Base-by-base conservation (phyloP, 2,329 filamentous ascomycete genomes). In the Alternaria sp. region DNA sequence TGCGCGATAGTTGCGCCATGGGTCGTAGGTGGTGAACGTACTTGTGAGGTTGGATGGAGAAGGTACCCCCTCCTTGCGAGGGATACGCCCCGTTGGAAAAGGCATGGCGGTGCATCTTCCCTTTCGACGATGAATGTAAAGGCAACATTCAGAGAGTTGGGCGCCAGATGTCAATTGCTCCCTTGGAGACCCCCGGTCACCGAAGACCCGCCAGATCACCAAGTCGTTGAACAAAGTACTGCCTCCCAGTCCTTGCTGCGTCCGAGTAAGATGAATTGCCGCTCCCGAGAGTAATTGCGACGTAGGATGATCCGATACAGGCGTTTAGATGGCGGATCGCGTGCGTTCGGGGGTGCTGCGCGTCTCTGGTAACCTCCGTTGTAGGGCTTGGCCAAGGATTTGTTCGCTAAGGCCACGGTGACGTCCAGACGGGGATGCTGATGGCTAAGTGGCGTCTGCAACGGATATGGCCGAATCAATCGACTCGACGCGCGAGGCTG, bases 11-110 rank as follows among this genome's bases (percentile, higher is more conserved):
- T 60, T 45, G 68, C 54, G 60, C 64, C 67, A 59, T 66, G 65
- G 67, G 74, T 72, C 58, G 67, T 62, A 56, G 57, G 55, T 55
- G 65, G 54, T 52, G 66, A 75, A 77, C 85, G 74, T 87, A 97
- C 91, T 92, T 92, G 80, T 97, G 93, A 70, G 93, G 92, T 70
- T 92, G 93, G 74, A 96, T 94, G 68, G 93, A 92, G 78, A 97
- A 94, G 46, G 90, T 92, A 75, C 82, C 83, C 72, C 90, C 90
- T 62, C 86, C 87, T 66, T 89, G 86, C 66, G 75, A 77, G 52
- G 91, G 90, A 79, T 94, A 94, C 76, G 84, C 84, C 65, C 93
- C 94, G 83, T 95, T 97, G 65, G 90, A 88, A 81, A 91, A 94
- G 79, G 90, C 90, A 85, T 97, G 92, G 84, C 93, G 89, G 78